Evolutionary conservation across 441 rosid genomes (phyloP), one percentile per base, ranked within the genome.

Genomic region (Lepidium campestre): DNA sequence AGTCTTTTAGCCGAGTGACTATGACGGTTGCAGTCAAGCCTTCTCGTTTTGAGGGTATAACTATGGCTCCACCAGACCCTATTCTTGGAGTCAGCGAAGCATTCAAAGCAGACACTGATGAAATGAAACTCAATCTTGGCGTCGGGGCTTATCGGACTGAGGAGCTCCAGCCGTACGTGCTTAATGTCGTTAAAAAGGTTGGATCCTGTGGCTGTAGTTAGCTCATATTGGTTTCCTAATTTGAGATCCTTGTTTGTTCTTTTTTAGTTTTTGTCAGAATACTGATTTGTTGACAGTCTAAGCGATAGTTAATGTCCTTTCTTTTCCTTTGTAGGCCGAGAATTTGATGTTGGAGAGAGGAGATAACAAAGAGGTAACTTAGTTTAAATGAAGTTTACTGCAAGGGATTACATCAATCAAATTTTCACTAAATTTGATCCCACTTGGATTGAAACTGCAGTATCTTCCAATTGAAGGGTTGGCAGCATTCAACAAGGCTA

Each of bases 61-160:
- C 90, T 6, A 93, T 89, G 96, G 99, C 97, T 49, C 97, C 99
- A 11, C 97, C 99, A 10, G 99, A 94, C 78, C 97, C 97, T 34
- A 91, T 94, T 82, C 94, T 89, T 70, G 99, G 99, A 70, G 97
- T 94, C 69, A 87, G 96, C 8, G 97, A 94, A 79, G 96, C 99
- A 56, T 94, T 94, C 76, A 89, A 65, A 79, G 96, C 97, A 12
- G 96, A 91, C 74, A 86, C 75, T 7, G 61, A 84, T 73, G 92
- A 80, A 14, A 80, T 65, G 78, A 94, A 94, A 79, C 99, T 94
- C 75, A 94, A 91, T 72, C 99, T 94, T 81, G 99, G 99, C 44
- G 99, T 91, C 7, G 99, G 99, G 29, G 99, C 97, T 44, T 91
- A 91, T 67, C 77, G 97, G 50, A 94, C 97, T 13, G 97, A 94